Conservation (phyloP, 2,329 filamentous ascomycete species). For the Colletotrichum melonis region DNA sequence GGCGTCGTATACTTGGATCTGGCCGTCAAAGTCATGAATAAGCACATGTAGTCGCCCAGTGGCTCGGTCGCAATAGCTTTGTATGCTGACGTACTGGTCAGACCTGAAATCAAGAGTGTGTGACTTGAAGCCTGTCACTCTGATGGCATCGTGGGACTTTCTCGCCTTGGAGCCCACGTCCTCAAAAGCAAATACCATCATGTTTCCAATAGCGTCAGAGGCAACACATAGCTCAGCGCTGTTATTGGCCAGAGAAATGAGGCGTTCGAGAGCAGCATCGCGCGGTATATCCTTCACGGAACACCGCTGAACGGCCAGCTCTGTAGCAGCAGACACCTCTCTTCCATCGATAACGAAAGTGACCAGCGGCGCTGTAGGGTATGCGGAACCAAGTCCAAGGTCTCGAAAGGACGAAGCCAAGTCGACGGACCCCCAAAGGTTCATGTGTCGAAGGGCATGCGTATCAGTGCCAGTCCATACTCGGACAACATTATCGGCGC, state of each 20-base stretch:
- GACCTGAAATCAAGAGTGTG: slow-evolving; percentile 59
- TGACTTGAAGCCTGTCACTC: slow-evolving; percentile 81
- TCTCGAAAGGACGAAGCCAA: slow-evolving; percentile 75
- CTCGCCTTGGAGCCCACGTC: slow-evolving; percentile 80
- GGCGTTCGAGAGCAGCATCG: slow-evolving; percentile 81
- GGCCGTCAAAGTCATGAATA: slow-evolving; percentile 86
- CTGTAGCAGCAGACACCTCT: slow-evolving; percentile 82
- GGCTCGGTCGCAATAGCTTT: slow-evolving; percentile 76
- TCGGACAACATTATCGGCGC: slow-evolving; percentile 81
- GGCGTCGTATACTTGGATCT: slow-evolving; percentile 83
- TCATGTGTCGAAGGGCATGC: slow-evolving; percentile 76
- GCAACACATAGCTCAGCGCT: slow-evolving; percentile 89
- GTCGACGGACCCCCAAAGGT: slow-evolving; percentile 85
- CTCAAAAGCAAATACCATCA: slow-evolving; percentile 94
- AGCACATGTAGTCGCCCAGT: slow-evolving; percentile 78
- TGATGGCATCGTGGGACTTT: slow-evolving; percentile 79
- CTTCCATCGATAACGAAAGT: slow-evolving; percentile 86
- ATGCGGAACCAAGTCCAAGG: slow-evolving; percentile 35
- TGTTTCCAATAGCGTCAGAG: slow-evolving; percentile 83
- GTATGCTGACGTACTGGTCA: slow-evolving; percentile 71
- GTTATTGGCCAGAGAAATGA: slow-evolving; percentile 87
- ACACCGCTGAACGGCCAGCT: slow-evolving; percentile 74
- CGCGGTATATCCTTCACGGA: slow-evolving; percentile 19
- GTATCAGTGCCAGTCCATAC: slow-evolving; percentile 86
- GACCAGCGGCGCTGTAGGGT: neutral